phyloP scores from a whole-genome alignment of 1,284 basidiomycete species.

The Malassezia psittaci region DNA sequence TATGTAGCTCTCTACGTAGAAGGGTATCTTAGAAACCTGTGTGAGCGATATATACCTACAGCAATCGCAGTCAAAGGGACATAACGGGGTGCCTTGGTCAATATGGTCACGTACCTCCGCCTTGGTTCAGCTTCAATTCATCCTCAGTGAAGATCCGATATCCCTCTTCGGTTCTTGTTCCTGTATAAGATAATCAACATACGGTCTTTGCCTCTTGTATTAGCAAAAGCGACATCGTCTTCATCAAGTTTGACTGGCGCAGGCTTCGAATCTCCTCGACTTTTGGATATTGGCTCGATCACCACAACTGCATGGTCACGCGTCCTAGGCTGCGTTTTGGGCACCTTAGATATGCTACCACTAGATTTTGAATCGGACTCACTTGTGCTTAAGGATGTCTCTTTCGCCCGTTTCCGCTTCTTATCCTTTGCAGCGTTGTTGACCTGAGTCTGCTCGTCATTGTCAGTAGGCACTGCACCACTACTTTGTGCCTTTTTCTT shows the following conservation, averaged over 20 bases:
- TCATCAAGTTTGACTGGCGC: not conserved
- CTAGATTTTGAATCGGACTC: not conserved
- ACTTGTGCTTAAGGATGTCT: not conserved
- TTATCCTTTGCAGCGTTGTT: not conserved
- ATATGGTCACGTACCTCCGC: conserved; percentile 11
- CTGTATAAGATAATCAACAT: conserved; percentile 9
- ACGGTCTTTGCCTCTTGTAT: conserved; percentile 16
- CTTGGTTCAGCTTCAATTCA: conserved; percentile 14
- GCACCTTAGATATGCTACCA: too few relatives aligned
- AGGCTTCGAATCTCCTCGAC: not conserved
- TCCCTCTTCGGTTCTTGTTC: conserved; percentile 16
- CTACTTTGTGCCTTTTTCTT: not conserved
- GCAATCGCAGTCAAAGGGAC: conserved; percentile 19
- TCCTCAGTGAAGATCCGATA: conserved; percentile 16
- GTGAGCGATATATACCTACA: conserved; percentile 8
- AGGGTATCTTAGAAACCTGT: conserved; percentile 5
- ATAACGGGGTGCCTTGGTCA: conserved; percentile 13
- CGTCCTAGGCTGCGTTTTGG: not conserved
- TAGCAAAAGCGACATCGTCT: conserved; percentile 13
- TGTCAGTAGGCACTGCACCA: not conserved
- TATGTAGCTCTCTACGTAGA: not conserved
- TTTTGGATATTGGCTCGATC: not conserved
- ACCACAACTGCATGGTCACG: conserved; percentile 11
- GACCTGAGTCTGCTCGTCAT: not conserved
- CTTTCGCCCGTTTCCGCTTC: not conserved